Evolutionary conservation across 495 filamentous ascomycete genomes (phyloP).

Genomic region (Neurospora terricola): DNA sequence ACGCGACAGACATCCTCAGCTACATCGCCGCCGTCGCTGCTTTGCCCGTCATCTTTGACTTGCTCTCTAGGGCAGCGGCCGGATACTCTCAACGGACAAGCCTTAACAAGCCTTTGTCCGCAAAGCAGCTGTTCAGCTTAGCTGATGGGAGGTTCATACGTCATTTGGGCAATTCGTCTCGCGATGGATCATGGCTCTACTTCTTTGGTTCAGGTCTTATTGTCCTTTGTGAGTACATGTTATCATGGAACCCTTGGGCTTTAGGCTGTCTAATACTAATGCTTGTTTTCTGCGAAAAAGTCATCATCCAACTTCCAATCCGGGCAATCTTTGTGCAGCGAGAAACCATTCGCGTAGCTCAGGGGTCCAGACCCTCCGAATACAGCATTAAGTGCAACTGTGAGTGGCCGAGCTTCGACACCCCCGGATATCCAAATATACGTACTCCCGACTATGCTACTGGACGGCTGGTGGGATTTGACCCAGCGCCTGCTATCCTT

Average conservation of each 20-base stretch:
- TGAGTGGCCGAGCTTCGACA: neutral
- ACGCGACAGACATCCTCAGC: neutral
- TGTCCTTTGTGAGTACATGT: neutral
- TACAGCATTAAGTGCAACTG: neutral
- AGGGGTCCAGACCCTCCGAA: neutral
- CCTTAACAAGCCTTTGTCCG: neutral
- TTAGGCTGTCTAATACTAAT: neutral
- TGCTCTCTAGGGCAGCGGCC: slow-evolving; percentile 2
- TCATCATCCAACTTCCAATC: neutral
- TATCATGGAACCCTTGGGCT: neutral
- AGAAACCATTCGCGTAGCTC: neutral
- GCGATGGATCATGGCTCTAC: neutral
- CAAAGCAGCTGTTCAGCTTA: slow-evolving; percentile 1
- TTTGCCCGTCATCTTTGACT: slow-evolving; percentile 10
- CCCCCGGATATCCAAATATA: neutral
- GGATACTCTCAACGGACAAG: slow-evolving; percentile 1
- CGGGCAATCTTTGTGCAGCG: neutral
- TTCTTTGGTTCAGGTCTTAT: neutral
- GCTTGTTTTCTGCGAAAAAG: neutral
- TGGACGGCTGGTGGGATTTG: neutral
- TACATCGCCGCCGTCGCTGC: neutral
- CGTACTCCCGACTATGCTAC: neutral
- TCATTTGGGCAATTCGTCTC: neutral
- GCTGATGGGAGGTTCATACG: neutral
- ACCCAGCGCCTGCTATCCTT: neutral